phyloP scores from a whole-genome alignment of 2,329 filamentous ascomycete genomes.

The Fonsecaea pugnacius region DNA sequence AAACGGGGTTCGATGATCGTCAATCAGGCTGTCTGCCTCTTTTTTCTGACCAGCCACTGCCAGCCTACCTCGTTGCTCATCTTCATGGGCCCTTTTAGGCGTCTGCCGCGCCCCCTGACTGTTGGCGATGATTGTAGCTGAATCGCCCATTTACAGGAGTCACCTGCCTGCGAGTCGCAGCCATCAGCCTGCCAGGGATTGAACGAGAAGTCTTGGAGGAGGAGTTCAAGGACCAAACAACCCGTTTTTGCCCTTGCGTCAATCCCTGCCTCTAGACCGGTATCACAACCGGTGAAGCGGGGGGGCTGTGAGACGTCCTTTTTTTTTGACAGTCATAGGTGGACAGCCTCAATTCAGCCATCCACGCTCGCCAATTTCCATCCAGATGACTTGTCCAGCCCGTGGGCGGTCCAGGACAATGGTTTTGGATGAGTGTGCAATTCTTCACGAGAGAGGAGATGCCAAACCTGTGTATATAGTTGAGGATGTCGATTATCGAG shows the following conservation, averaged over 20 bases:
- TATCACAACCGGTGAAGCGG: background rate
- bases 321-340: background rate
- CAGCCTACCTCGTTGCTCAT: background rate
- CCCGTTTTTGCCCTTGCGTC: background rate
- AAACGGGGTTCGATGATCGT: background rate
- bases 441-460: background rate
- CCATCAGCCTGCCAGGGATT: background rate
- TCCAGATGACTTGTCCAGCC: background rate
- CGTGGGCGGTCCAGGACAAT: background rate
- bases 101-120: background rate
- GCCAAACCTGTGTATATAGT: background rate
- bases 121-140: background rate
- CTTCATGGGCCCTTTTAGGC: background rate
- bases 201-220: background rate
- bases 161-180: background rate
- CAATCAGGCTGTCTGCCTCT: background rate
- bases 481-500: background rate
- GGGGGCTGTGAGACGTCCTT: background rate
- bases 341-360: slow-evolving; percentile 11
- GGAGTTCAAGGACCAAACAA: background rate
- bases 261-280: background rate
- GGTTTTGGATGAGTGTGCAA: background rate
- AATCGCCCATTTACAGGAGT: background rate
- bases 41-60: background rate
- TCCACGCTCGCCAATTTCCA: slow-evolving; percentile 2